Base-by-base conservation (phyloP, 441 rosid genomes). In the Gossypium laxum region DNA sequence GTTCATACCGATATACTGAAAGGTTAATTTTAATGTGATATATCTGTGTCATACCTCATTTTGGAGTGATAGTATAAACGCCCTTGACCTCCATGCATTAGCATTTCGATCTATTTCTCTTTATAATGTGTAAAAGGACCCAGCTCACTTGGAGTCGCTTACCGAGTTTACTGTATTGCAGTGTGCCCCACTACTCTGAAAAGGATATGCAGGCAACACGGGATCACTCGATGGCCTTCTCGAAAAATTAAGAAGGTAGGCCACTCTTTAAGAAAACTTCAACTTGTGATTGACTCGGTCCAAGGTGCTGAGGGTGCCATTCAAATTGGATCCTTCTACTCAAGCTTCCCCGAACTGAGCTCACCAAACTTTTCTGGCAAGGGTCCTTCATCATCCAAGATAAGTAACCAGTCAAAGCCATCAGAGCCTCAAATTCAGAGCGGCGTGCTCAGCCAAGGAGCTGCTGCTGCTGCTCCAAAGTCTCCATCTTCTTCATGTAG, bases 181-280 rank as follows among this genome's bases (percentile, higher is more conserved):
- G 98, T 90, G 75, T 92, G 96, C 69, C 98, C 98, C 14, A 92
- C 98, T 60, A 92, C 96, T 30, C 73, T 92, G 83, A 90, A 92
- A 82, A 82, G 96, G 83, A 90, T 92, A 78, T 92, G 96, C 87
- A 86, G 98, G 78, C 90, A 86, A 75, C 91, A 92, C n/a, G 98
- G 98, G 14, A 92, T 92, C 77, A 81, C 81, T 62, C 81, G 96
- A 48, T 92, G 98, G 98, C 98, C 98, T 17, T 90, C 96, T 38
- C 81, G 96, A 45, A 90, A 92, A 82, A 86, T 92, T 81, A 90
- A 92, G 85, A 92, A 92, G 80, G 94, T 92, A 14, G 90, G 91
- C 22, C 93, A 88, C 75, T 85, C 98, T 4, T 76, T 90, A 64
- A 88, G 76, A 84, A 92, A 92, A 80, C 92, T 92, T 62, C 96